These are phyloP conservation scores for Aquilaria sinensis DNA, from an alignment of 345 rosid species.

Conservation along the genomic window DNA sequence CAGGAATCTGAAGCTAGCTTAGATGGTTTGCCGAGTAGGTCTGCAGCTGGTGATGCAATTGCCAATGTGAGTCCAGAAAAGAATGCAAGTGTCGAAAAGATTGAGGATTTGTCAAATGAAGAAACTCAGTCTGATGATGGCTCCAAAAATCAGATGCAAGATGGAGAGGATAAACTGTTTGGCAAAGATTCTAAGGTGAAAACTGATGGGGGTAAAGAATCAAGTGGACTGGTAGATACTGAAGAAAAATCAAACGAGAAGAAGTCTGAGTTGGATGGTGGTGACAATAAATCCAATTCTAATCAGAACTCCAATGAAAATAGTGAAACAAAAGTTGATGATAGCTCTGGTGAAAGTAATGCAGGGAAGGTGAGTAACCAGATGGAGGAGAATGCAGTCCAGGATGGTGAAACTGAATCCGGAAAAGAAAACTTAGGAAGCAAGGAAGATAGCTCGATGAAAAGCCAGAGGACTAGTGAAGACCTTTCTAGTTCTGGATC, in stretches of 20 bases:
- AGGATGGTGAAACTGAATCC: constrained; percentile 31
- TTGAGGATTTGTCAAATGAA: constrained; percentile 26
- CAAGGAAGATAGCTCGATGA: constrained; percentile 34
- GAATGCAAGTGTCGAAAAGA: constrained; percentile 25
- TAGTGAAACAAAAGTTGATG: constrained; percentile 25
- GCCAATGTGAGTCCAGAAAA: constrained; percentile 21
- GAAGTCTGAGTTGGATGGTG: constrained; percentile 27
- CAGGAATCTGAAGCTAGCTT: constrained; percentile 49
- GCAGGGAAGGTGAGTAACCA: constrained; percentile 38
- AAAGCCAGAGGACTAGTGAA: constrained; percentile 45
- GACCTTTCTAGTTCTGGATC: constrained; percentile 57
- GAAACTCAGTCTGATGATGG: constrained; percentile 31
- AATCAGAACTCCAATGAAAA: constrained; percentile 27
- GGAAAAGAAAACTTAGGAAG: constrained; percentile 28
- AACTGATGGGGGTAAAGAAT: constrained; percentile 28
- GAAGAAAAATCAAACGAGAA: constrained; percentile 35
- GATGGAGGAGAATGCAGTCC: constrained; percentile 35
- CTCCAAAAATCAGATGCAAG: constrained; percentile 19
- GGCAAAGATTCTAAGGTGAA: constrained; percentile 25
- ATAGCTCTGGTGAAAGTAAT: constrained; percentile 20
- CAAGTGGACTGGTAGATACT: constrained; percentile 36
- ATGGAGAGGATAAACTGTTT: constrained; percentile 23
- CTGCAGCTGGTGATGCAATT: constrained; percentile 39
- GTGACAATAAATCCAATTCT: constrained; percentile 23
- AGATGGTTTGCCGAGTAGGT: constrained; percentile 65